Evolutionary conservation across 768 basidiomycete species (phyloP), one percentile per base, ranked within the genome.

Genomic region (Mycena kentingensis): DNA sequence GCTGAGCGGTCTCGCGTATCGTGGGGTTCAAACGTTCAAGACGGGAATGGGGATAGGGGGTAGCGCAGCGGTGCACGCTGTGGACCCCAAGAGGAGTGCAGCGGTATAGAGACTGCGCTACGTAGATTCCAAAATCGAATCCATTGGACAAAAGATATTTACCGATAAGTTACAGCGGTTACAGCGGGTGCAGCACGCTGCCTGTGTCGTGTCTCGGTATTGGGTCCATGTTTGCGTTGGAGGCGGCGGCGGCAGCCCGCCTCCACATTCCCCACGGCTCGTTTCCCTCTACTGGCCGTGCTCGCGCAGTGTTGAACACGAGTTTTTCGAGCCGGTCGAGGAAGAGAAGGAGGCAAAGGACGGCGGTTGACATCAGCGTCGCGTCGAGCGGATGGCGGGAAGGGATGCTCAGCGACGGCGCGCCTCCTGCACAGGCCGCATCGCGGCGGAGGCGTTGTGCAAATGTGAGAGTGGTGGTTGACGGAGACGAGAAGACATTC

Each of bases 261-360:
- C 74, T 65, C 84, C 82, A 79, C 38, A 68, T 62, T 26, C 58
- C 62, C 83, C 83, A 85, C 5, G 83, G 82, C 61, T 85, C 84
- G 22, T 72, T 63, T 1, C 81, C 82, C 12, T 54, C 57, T 0
- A 85, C 79, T 35, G 81, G 73, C 41, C 80, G 67, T 16, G 81
- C 85, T 0, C 69, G 58, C 5, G 65, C 55, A 3, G 65, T 21
- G 0, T 52, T 38, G 56, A 80, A 84, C 2, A 78, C 47, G 51
- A 41, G 54, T 49, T 64, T 62, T 62, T 82, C 79, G 7, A 80
- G 5, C 0, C 45, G 38, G n/a, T 72, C 73, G 3, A 74, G 39
- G 3, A 63, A 8, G 16, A 69, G 63, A 24, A 68, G 49, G n/a
- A 55, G 43, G 37, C 55, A 57, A 1, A 81, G 35, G 16, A 59